Evolutionary conservation across 1,284 basidiomycete genomes (phyloP), one percentile per base, ranked within the genome.

Genomic region (Caloboletus firmus): DNA sequence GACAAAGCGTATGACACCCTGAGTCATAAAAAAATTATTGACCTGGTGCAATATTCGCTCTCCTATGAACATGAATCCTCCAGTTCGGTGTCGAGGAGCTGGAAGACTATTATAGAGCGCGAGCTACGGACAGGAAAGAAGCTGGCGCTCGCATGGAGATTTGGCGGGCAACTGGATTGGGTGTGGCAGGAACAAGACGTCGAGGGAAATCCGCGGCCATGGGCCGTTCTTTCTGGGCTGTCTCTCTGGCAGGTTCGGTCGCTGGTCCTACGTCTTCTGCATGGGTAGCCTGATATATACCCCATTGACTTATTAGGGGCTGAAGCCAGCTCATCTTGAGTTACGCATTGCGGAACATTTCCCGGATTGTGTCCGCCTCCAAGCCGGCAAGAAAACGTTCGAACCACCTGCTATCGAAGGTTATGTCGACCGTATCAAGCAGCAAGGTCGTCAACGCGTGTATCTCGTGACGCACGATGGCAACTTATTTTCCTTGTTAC

Each of bases 341-440:
- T 73, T 93, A 46, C 81, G 90, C 4, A 67, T 88, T 2, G 84
- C 81, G 20, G 78, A 82, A 46, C 93, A 95, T 68, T 77, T 76
- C 31, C 80, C 84, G 1, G 80, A 77, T 4, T 73, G 75, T 42
- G 65, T 90, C 24, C 76, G 77, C 56, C 69, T 82, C 17, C 79
- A 78, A 54, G 77, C 82, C 56, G 85, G 84, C 44, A 79, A 37
- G 45, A 70, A 72, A 40, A 63, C 91, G 13, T 69, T 78, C 18
- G 89, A 94, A 65, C 92, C 92, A 2, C 82, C 84, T 0, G 80
- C 82, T 1, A 74, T 94, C 43, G 92, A 95, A 70, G 92, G 92
- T 2, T 94, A 88, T 69, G 71, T 93, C 34, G 81, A 89, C 54
- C 84, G 87, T 49, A 79, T 93, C 64, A 82, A 78, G 81, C 32